Conservation (phyloP, 2,329 filamentous ascomycete genomes). For the Drechslerella coelobrocha region DNA sequence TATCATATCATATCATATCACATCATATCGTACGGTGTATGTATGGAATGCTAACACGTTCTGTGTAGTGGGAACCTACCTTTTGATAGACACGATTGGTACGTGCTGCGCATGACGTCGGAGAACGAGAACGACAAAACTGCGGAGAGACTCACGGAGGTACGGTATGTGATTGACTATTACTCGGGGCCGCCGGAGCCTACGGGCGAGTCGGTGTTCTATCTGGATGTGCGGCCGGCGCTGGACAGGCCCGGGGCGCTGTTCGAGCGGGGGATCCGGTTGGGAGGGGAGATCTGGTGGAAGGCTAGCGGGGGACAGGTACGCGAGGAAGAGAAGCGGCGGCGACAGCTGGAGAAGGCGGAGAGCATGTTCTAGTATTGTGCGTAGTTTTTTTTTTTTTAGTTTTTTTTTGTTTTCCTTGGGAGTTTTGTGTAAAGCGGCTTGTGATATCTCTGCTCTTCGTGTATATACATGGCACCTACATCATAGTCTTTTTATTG, state of each 20-base stretch:
- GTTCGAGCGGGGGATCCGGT: conserved; percentile 81
- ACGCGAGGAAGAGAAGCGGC: conserved; percentile 60
- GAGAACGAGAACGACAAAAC: conserved; percentile 70
- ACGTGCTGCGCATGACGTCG: conserved; percentile 74
- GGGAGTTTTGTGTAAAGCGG: no score
- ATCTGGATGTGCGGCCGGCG: conserved; percentile 89
- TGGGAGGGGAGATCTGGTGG: conserved; percentile 95
- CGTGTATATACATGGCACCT: not conserved
- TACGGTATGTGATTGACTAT: conserved; percentile 97
- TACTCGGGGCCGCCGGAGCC: conserved; percentile 83
- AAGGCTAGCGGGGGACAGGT: conserved; percentile 77
- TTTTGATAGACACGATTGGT: conserved; percentile 98
- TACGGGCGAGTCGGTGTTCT: conserved; percentile 92
- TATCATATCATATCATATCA: not conserved
- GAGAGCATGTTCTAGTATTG: not conserved
- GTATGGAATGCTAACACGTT: not conserved
- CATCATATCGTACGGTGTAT: not conserved
- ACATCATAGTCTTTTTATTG: not conserved
- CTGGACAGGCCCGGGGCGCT: conserved; percentile 80
- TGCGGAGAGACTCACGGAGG: conserved; percentile 52
- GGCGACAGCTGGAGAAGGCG: conserved; percentile 52
- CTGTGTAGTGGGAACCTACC: conserved; percentile 65
- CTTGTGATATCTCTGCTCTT: not conserved
- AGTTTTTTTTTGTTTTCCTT: not conserved
- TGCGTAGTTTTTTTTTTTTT: not conserved